These are phyloP conservation scores for Ophiobolus disseminans DNA, from an alignment of 2,329 filamentous ascomycete genomes.

Conservation along the genomic window DNA sequence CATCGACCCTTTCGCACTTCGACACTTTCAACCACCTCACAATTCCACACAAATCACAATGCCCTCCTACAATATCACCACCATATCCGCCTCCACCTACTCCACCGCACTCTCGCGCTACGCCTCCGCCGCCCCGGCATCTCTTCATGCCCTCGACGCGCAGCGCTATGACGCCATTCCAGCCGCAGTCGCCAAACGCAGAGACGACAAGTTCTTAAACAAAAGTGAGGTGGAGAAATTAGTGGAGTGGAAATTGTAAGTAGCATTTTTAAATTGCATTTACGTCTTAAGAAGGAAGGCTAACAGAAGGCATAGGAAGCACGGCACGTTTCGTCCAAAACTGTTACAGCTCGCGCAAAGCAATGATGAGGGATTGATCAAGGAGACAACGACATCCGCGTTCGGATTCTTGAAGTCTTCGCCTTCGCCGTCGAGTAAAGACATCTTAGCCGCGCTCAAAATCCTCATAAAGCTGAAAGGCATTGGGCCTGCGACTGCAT, in stretches of 20 bases:
- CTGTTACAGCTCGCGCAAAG: slow-evolving; percentile 59
- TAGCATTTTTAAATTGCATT: neutral
- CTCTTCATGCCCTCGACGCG: slow-evolving; percentile 40
- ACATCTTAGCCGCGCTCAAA: slow-evolving; percentile 52
- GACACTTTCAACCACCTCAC: neutral
- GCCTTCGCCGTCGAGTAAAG: slow-evolving; percentile 20
- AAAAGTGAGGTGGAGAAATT: slow-evolving; percentile 43
- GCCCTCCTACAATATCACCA: slow-evolving; percentile 11
- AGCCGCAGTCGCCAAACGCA: slow-evolving; percentile 19
- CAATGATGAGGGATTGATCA: slow-evolving; percentile 62
- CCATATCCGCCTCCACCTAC: slow-evolving; percentile 28
- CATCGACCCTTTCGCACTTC: neutral
- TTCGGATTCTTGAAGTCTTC: slow-evolving; percentile 53
- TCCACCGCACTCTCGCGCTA: slow-evolving; percentile 34
- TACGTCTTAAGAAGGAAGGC: neutral
- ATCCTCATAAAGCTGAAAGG: slow-evolving; percentile 70
- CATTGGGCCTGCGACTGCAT: slow-evolving; percentile 80
- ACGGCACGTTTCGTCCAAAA: slow-evolving; percentile 59
- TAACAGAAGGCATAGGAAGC: slow-evolving; percentile 46
- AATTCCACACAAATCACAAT: neutral
- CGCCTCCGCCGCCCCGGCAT: slow-evolving; percentile 29
- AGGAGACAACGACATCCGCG: slow-evolving; percentile 60
- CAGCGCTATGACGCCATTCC: slow-evolving; percentile 43
- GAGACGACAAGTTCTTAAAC: slow-evolving; percentile 19
- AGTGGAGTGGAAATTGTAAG: slow-evolving; percentile 52